Percentiles rank a stretch among this genome's conserved stretches.
Evolutionary conservation across 345 rosid genomes (phyloP).

Genomic region (Linum lewisii): DNA sequence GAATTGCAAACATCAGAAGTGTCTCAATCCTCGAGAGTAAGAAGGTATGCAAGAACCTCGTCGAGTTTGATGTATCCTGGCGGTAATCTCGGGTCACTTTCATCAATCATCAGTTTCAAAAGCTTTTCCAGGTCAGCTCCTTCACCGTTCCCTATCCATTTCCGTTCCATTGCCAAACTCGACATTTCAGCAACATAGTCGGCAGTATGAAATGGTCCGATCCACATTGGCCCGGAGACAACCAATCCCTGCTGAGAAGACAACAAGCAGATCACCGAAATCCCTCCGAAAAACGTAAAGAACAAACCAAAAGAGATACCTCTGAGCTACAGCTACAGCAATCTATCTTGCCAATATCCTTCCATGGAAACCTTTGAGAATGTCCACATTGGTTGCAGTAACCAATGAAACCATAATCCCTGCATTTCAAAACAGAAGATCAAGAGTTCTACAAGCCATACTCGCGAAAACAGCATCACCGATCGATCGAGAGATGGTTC

Average conservation of each 20-base stretch:
- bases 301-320: slow-evolving; percentile 10
- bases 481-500: neutral
- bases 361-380: slow-evolving; percentile 51
- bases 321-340: slow-evolving; percentile 47
- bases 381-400: slow-evolving; percentile 67
- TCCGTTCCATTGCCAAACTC: slow-evolving; percentile 58
- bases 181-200: slow-evolving; percentile 52
- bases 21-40: no score
- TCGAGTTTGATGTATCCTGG: slow-evolving; percentile 82
- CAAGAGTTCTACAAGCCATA: slow-evolving; percentile 10
- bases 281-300: no score
- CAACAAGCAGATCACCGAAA: slow-evolving; percentile 6
- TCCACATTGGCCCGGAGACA: slow-evolving; percentile 78
- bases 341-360: slow-evolving; percentile 51
- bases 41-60: slow-evolving; percentile 33
- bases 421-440: slow-evolving; percentile 18
- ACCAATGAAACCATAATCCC: slow-evolving; percentile 76
- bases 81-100: slow-evolving; percentile 69
- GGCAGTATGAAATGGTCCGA: slow-evolving; percentile 68
- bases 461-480: slow-evolving; percentile 1
- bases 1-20: neutral
- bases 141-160: slow-evolving; percentile 49
- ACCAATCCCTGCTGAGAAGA: slow-evolving; percentile 30
- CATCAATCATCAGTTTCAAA: slow-evolving; percentile 59
- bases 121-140: slow-evolving; percentile 63